phyloP scores from a whole-genome alignment of 2,329 filamentous ascomycete genomes.

The Didymella segeticola region DNA sequence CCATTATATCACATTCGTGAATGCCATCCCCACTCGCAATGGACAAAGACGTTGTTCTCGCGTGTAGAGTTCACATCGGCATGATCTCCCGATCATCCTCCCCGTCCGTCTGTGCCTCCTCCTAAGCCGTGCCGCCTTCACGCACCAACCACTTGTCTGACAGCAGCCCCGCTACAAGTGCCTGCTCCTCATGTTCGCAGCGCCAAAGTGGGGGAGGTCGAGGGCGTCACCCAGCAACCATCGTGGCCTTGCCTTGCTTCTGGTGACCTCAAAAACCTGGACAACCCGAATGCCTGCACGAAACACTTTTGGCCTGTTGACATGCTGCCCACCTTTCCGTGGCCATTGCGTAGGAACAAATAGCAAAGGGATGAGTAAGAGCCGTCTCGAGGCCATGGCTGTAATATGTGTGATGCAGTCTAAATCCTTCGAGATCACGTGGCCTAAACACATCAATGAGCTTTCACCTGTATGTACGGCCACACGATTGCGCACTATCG shows the following conservation, averaged over 20 bases:
- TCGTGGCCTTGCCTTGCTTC: slow-evolving; percentile 17
- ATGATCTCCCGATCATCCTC: slow-evolving; percentile 16
- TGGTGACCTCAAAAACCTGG: slow-evolving; percentile 7
- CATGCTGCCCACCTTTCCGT: neutral
- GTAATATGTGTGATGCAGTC: neutral
- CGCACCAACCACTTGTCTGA: slow-evolving; percentile 15
- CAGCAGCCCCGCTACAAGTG: slow-evolving; percentile 8
- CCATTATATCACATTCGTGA: neutral
- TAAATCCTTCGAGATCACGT: no score
- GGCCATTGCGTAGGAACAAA: neutral
- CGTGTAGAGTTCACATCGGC: slow-evolving; percentile 16
- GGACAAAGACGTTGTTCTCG: slow-evolving; percentile 1
- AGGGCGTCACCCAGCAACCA: slow-evolving; percentile 16
- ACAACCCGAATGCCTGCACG: slow-evolving; percentile 5
- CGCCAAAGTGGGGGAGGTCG: slow-evolving; percentile 10
- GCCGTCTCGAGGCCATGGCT: neutral
- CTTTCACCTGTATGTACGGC: no score
- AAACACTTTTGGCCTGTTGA: neutral
- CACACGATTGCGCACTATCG: no score
- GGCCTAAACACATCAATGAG: no score
- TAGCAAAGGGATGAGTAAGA: neutral
- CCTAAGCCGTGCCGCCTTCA: slow-evolving; percentile 9
- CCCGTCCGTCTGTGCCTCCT: slow-evolving; percentile 13
- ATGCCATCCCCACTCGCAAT: slow-evolving; percentile 4
- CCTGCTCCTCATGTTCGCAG: slow-evolving; percentile 16